Base-by-base conservation (phyloP, 345 rosid species). In the Hibiscus mutabilis region DNA sequence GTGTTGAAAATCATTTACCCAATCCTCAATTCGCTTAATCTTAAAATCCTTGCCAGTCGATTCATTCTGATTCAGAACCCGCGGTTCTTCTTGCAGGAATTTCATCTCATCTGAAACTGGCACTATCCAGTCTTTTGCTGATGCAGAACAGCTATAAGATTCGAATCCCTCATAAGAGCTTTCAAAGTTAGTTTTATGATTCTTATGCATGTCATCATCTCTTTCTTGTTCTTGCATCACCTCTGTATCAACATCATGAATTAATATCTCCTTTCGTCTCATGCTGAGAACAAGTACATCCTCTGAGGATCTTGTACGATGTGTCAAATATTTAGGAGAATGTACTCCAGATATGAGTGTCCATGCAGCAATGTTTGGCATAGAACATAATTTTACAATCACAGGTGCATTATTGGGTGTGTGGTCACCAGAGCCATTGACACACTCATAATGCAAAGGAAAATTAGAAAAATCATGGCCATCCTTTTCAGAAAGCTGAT, bases 1-100 rank as follows among this genome's bases (percentile, higher is more conserved):
- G 60, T 85, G 89, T 66, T 92, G 90, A 76, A 92, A 90, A 79
- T 87, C 91, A 66, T 67, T 84, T 65, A 95, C 91, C 99, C 99
- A 95, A 29, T 90, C 90, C 82, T 90, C 83, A 9, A 90, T 89
- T 10, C 94, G 87, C 88, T 85, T 92, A 33, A 85, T 64, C 81
- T 85, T 95, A 73, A 81, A 92, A 85, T 89, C 92, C 77, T 84
- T 84, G 68, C 79, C 80, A 6, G 87, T 78, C 68, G 76, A 73
- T 64, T 82, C 88, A 70, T 84, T 80, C 81, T 66, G 75, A 70
- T 74, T 76, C 37, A 37, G 74, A 78, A 59, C 68, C 11, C 82
- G 78, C 71, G 81, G 66, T 70, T 88, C 91, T 76, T 80, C 88
- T 69, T 80, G 82, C 72, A 72, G 69, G 66, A 73, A 72, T 73